Evolutionary conservation across 73 alveolate genomes (phyloP).

Genomic region (Effrenium voratum): DNA sequence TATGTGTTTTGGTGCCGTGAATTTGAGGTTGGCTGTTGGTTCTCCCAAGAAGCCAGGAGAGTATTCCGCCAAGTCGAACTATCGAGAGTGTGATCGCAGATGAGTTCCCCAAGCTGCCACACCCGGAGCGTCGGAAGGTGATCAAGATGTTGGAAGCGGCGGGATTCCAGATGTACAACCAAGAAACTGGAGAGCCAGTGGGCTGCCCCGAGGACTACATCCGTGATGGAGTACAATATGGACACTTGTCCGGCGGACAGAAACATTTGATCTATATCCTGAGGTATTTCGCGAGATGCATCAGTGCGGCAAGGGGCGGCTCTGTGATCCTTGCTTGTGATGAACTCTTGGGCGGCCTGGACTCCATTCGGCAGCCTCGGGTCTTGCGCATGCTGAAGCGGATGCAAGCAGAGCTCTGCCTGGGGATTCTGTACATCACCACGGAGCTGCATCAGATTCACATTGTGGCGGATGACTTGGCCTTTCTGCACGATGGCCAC

Average conservation of each 20-base stretch:
- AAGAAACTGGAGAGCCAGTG: constrained; percentile 66
- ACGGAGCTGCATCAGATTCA: constrained; percentile 73
- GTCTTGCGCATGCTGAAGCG: constrained; percentile 62
- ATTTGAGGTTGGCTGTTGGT: too few species aligned
- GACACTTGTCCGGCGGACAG: constrained; percentile 66
- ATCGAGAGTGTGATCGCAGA: constrained; percentile 63
- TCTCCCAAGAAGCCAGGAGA: too few species aligned
- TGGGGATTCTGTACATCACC: constrained; percentile 38
- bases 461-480: constrained; percentile 82
- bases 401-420: not conserved
- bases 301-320: not conserved
- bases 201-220: constrained; percentile 67
- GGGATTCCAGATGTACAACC: constrained; percentile 89
- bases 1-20: too few species aligned
- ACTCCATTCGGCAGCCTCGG: constrained; percentile 71
- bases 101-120: not conserved
- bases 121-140: not conserved
- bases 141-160: constrained; percentile 7
- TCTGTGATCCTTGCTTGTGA: constrained; percentile 27
- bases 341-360: constrained; percentile 65
- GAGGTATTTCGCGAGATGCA: not conserved
- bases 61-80: not conserved
- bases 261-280: constrained; percentile 57
- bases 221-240: constrained; percentile 58
- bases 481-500: constrained; percentile 57